Evolutionary conservation across 352 stramenopile genomes (phyloP), one percentile per base, ranked within the genome.

Genomic region (Phytophthora melonis): DNA sequence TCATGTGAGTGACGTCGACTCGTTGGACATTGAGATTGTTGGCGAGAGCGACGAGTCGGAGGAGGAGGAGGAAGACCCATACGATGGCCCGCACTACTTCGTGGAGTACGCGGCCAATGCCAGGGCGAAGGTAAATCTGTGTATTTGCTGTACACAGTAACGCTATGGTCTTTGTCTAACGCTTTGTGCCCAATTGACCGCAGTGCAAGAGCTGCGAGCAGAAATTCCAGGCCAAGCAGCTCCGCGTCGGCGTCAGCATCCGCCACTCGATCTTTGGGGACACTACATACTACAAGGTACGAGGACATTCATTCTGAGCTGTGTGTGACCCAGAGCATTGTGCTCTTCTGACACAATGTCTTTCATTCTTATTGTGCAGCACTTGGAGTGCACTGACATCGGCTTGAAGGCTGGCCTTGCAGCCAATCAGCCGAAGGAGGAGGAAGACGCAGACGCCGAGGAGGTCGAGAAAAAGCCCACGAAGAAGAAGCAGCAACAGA

Each of bases 231-330:
- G 75, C 70, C 10, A 83, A 74, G 19, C 41, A 63, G 0, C 32
- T 96, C 19, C 86, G 86, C 21, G 71, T 96, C 4, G 83, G 84
- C 6, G 66, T 96, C 19, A 59, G 70, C 19, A 80, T 96, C 7
- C 81, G 75, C 14, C 88, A 96, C 66, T 96, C 89, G 16, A 91
- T 93, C 36, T 96, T 95, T 65, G 89, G 89, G 11, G 72, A 86
- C 45, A 93, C 83, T 0, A 93, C 78, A 21, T 96, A 96, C 59
- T 94, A 86, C 66, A 96, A 96, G 78, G 89, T 94, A n/a, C n/a
- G n/a, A n/a, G n/a, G n/a, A n/a, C n/a, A n/a, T n/a, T n/a, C n/a
- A n/a, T n/a, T n/a, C n/a, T n/a, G n/a, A n/a, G n/a, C n/a, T n/a
- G n/a, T n/a, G n/a, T n/a, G n/a, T n/a, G n/a, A n/a, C n/a, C n/a